Conservation (phyloP, 2,329 filamentous ascomycete species). For the Lachnellula subtilissima region DNA sequence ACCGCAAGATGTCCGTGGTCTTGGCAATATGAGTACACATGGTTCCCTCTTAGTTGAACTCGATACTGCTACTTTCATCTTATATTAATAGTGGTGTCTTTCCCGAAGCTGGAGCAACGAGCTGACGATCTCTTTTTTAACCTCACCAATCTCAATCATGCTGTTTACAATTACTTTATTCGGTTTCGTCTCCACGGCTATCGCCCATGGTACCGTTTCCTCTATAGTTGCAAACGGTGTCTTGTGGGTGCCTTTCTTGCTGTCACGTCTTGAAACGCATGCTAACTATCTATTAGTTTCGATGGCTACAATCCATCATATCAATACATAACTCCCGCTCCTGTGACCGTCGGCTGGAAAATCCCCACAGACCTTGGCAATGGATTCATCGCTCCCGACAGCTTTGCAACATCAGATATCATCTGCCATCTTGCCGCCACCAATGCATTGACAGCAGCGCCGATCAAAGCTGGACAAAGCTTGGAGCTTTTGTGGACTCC, state of each 20-base stretch:
- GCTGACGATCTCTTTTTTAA: not conserved
- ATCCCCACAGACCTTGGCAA: slow-evolving; percentile 42
- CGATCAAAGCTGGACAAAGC: slow-evolving; percentile 53
- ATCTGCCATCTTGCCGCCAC: slow-evolving; percentile 57
- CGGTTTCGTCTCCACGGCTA: slow-evolving; percentile 18
- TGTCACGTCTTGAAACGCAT: not conserved
- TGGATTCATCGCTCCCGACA: slow-evolving; percentile 45
- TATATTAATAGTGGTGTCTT: slow-evolving; percentile 1
- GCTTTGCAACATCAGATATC: slow-evolving; percentile 48
- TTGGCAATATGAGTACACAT: slow-evolving; percentile 17
- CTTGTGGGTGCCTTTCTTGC: slow-evolving; percentile 17
- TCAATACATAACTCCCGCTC: slow-evolving; percentile 32
- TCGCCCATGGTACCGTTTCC: slow-evolving; percentile 26
- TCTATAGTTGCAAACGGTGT: slow-evolving; percentile 28
- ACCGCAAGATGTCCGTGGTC: not conserved
- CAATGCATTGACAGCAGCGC: slow-evolving; percentile 45
- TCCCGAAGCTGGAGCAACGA: not conserved
- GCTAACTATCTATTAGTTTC: slow-evolving; percentile 30
- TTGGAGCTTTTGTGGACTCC: slow-evolving; percentile 43
- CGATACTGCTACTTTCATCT: not conserved
- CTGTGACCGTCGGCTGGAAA: slow-evolving; percentile 50
- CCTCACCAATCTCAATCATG: slow-evolving; percentile 10
- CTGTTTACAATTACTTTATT: slow-evolving; percentile 14
- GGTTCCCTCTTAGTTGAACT: not conserved
- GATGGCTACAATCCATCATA: slow-evolving; percentile 28